These are phyloP conservation scores for Cyphellophora europaea DNA, from an alignment of 2,329 filamentous ascomycete species.

Conservation along the genomic window DNA sequence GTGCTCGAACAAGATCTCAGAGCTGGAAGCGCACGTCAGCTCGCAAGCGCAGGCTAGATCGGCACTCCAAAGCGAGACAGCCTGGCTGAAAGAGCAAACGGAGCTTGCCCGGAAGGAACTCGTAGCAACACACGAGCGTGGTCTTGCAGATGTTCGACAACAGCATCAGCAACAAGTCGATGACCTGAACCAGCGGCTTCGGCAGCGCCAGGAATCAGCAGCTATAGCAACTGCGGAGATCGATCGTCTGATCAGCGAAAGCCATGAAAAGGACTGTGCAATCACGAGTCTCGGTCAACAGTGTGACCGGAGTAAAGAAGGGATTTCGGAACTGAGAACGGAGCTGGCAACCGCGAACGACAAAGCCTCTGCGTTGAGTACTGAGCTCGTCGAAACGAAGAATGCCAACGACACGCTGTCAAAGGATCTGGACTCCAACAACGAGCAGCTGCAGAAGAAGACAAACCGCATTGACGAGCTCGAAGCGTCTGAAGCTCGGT, in stretches of 20 bases:
- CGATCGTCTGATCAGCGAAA: background rate
- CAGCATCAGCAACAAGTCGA: no score
- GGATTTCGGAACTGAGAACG: background rate
- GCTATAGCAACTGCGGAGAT: background rate
- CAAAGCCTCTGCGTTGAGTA: background rate
- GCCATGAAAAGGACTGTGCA: background rate
- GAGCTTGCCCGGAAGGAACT: background rate
- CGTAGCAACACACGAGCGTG: background rate
- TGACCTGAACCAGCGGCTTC: no score
- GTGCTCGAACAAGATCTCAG: background rate
- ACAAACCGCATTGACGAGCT: background rate
- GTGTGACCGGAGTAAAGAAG: background rate
- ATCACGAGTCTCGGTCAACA: background rate
- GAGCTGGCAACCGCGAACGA: background rate
- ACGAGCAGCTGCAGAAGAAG: background rate
- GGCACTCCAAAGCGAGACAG: background rate
- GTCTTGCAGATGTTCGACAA: no score
- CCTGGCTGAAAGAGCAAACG: background rate
- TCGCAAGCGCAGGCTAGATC: background rate
- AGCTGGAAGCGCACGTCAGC: background rate
- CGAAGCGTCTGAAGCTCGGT: background rate
- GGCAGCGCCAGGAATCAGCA: no score
- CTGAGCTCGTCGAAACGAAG: background rate
- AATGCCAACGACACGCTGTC: background rate
- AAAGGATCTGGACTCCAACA: background rate